Evolutionary conservation across 139 green algal species (phyloP).

Genomic region (Edaphochlamys debaryana): DNA sequence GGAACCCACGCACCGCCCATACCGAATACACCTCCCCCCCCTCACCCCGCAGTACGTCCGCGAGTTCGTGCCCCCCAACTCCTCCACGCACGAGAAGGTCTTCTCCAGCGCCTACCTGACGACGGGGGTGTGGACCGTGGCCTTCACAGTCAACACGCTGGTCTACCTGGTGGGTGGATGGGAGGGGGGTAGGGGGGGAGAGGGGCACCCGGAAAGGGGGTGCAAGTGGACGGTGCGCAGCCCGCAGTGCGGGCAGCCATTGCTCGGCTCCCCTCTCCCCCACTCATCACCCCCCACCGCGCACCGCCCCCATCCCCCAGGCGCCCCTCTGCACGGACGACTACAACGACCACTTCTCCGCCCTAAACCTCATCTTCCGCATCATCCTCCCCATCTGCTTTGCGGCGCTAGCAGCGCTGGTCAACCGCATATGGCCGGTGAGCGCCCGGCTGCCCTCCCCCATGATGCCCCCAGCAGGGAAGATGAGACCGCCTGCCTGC

Average conservation of each 20-base stretch:
- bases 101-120: neutral
- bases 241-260: too few species aligned
- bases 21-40: too few species aligned
- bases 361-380: slow-evolving; percentile 37
- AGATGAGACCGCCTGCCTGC: too few species aligned
- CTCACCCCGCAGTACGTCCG: slow-evolving; percentile 39
- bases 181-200: neutral
- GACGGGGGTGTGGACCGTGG: neutral
- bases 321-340: slow-evolving; percentile 6
- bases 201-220: neutral
- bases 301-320: too few species aligned
- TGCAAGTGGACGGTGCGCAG: too few species aligned
- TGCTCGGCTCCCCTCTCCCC: too few species aligned
- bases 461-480: neutral
- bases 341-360: neutral
- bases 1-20: too few species aligned
- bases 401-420: slow-evolving; percentile 7
- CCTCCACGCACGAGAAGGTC: neutral
- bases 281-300: too few species aligned
- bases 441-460: neutral
- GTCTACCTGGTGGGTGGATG: slow-evolving; percentile 31
- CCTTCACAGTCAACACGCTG: slow-evolving; percentile 28
- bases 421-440: slow-evolving; percentile 17
- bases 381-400: slow-evolving; percentile 46
- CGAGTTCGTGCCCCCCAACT: slow-evolving; percentile 6